These are phyloP conservation scores for Podaxis sp. DNA, from an alignment of 768 basidiomycete genomes.

Conservation along the genomic window DNA sequence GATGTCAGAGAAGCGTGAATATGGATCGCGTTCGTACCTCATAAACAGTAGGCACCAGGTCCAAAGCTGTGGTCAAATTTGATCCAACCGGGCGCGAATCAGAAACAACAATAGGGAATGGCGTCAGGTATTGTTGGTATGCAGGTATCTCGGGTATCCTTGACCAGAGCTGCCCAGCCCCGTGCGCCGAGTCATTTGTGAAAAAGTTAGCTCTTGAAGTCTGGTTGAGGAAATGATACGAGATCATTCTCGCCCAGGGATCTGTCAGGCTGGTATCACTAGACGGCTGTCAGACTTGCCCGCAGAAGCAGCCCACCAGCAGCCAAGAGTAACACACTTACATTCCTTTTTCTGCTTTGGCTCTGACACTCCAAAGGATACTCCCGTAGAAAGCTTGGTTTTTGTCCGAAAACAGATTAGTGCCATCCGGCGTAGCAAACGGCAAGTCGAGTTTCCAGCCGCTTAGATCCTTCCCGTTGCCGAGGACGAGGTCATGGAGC, in stretches of 20 bases:
- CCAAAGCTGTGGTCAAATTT: conserved; percentile 36
- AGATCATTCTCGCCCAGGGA: conserved; percentile 61
- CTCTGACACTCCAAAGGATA: conserved; percentile 50
- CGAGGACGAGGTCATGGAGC: conserved; percentile 56
- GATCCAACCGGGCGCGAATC: conserved; percentile 50
- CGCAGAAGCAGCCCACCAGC: not conserved
- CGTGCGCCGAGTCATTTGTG: conserved; percentile 56
- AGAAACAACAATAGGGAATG: conserved; percentile 66
- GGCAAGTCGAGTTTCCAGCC: conserved; percentile 61
- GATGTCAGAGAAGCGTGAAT: not conserved
- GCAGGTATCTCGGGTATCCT: conserved; percentile 47
- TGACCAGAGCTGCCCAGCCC: conserved; percentile 74
- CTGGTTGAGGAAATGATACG: conserved; percentile 73
- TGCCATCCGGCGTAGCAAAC: conserved; percentile 53
- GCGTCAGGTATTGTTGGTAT: conserved; percentile 48
- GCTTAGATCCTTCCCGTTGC: conserved; percentile 40
- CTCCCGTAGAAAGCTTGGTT: conserved; percentile 56
- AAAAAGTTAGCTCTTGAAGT: conserved; percentile 60
- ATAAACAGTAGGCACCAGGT: conserved; percentile 49
- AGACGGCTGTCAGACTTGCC: not conserved
- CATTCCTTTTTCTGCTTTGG: conserved; percentile 57
- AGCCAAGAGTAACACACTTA: conserved; percentile 27
- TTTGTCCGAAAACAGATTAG: conserved; percentile 38
- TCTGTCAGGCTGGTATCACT: conserved; percentile 69
- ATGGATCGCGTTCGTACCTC: conserved; percentile 39